Evolutionary conservation across 805 yeast species (phyloP).

Genomic region (Candida oleophila): DNA sequence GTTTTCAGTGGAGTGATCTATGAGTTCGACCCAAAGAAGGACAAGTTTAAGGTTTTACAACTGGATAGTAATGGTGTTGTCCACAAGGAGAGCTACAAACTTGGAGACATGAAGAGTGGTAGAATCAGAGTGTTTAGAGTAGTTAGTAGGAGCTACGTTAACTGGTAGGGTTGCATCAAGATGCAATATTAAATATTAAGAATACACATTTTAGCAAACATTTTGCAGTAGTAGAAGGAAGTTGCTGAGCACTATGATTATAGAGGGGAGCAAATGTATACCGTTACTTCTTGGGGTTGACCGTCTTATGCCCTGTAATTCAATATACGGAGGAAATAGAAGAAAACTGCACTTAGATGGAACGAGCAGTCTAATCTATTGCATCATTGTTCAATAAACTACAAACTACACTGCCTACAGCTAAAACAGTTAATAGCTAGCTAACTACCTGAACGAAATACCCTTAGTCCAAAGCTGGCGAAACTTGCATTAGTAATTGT

Average conservation of each 20-base stretch:
- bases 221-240: too few species aligned
- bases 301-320: too few species aligned
- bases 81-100: constrained; percentile 59
- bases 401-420: too few species aligned
- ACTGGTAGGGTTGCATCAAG: constrained; percentile 49
- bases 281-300: background rate
- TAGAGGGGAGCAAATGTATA: background rate
- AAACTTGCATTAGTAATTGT: constrained; percentile 5
- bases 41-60: constrained; percentile 68
- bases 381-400: too few species aligned
- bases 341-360: too few species aligned
- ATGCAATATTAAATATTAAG: background rate
- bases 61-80: constrained; percentile 50
- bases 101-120: constrained; percentile 77
- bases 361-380: too few species aligned
- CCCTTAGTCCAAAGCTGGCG: constrained; percentile 7
- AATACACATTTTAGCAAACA: background rate
- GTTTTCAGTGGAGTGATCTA: constrained; percentile 57
- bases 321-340: too few species aligned
- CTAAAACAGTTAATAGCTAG: too few species aligned
- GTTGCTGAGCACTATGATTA: too few species aligned
- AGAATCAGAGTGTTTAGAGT: constrained; percentile 76
- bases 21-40: constrained; percentile 73
- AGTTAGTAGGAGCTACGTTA: constrained; percentile 69
- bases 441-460: constrained; percentile 2